phyloP scores from a whole-genome alignment of 305 asterid species.

The Fraxinus sp. region DNA sequence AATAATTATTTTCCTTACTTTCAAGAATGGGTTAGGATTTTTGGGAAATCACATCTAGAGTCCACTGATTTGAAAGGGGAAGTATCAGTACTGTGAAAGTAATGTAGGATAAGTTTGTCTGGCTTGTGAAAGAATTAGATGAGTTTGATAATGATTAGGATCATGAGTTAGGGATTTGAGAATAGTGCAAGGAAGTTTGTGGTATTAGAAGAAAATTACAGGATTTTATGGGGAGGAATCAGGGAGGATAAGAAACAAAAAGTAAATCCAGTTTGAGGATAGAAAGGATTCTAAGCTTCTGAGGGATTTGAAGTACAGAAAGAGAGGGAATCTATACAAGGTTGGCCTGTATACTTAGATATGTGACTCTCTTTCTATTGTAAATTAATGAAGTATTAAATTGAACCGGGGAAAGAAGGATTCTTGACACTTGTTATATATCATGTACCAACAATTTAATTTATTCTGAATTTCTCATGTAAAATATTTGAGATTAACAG shows the following conservation, averaged over 20 bases:
- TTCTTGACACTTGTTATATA: background rate
- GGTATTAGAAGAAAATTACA: background rate
- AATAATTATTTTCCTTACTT: background rate
- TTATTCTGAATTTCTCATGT: constrained; percentile 15
- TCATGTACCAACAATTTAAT: background rate
- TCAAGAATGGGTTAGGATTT: background rate
- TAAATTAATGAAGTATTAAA: background rate
- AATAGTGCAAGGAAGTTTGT: background rate
- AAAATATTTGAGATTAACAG: constrained; percentile 41
- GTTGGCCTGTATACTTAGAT: background rate
- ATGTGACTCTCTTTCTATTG: background rate
- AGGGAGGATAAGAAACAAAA: background rate
- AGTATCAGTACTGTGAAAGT: background rate
- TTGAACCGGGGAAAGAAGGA: background rate
- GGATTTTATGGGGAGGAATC: background rate
- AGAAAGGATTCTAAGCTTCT: background rate
- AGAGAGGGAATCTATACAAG: background rate
- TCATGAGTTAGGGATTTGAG: background rate
- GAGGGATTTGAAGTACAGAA: background rate
- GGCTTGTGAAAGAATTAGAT: background rate
- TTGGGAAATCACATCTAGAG: background rate
- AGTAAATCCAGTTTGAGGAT: background rate
- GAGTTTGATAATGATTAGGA: background rate
- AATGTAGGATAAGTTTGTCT: background rate
- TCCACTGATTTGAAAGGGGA: background rate